Percentiles rank a stretch among this genome's conserved stretches.
Evolutionary conservation across 139 green algal genomes (phyloP).

Genomic region (Choricystis sp.): DNA sequence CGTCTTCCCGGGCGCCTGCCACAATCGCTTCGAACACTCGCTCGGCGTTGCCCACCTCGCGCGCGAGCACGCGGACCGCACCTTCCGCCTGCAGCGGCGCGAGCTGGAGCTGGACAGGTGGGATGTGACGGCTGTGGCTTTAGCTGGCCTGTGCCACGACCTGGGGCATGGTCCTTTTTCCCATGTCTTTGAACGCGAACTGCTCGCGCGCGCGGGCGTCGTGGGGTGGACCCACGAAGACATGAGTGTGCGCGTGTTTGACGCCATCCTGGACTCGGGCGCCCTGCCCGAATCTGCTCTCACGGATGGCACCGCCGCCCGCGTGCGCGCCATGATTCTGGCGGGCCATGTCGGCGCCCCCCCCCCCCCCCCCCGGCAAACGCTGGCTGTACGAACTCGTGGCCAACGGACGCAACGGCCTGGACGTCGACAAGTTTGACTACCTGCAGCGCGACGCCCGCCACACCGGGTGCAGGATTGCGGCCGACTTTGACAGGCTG

Average conservation of each 20-base stretch:
- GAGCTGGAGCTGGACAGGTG: constrained; percentile 32
- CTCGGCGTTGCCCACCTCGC: constrained; percentile 59
- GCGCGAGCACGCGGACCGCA: constrained; percentile 10
- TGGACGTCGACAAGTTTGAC: constrained; percentile 77
- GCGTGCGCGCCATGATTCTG: constrained; percentile 19
- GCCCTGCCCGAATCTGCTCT: constrained; percentile 7
- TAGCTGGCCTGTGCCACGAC: constrained; percentile 77
- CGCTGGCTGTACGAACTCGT: constrained; percentile 63
- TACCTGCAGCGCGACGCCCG: constrained; percentile 49
- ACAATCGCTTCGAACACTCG: constrained; percentile 72
- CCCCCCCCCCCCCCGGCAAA: constrained; percentile 9
- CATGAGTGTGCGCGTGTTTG: constrained; percentile 1
- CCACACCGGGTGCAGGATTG: constrained; percentile 35
- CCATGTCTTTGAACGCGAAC: constrained; percentile 71
- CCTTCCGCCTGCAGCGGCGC: constrained; percentile 19
- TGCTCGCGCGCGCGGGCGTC: constrained; percentile 37
- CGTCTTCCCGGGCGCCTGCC: constrained; percentile 54
- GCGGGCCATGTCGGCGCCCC: constrained; percentile 5
- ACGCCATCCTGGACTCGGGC: constrained; percentile 1
- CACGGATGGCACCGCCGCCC: constrained; percentile 11
- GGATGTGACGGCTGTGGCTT: constrained; percentile 27
- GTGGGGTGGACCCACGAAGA: constrained; percentile 14
- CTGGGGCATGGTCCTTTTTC: constrained; percentile 83
- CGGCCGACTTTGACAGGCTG: constrained; percentile 37
- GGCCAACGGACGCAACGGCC: constrained; percentile 50